Base-by-base conservation (phyloP, 2,329 filamentous ascomycete species). In the Myriosclerotinia curreyana region DNA sequence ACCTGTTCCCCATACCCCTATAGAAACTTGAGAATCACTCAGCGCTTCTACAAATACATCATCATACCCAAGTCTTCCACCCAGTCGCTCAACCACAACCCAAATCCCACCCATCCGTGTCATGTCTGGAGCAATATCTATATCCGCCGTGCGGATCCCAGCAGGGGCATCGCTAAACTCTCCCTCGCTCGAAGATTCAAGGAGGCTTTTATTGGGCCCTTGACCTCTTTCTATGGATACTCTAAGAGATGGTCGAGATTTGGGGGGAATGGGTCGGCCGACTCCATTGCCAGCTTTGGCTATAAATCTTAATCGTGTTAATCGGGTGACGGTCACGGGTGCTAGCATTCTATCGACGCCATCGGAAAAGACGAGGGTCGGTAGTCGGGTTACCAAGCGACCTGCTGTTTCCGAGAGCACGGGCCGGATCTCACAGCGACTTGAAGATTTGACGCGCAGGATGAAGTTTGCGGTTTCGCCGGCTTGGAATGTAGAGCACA, bases 401-500 rank as follows among this genome's bases (percentile, higher is more conserved):
- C 95, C 94, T 1, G 92, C 92, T 9, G 86, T 86, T 74, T 95
- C 90, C 7, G 86, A 79, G 0, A 87, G 83, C 4, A 97, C 81
- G 20, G 83, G 82, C 9, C 78, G 78, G 6, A 96, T 74, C 1
- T 75, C 71, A 46, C 87, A 82, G 0, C 82, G 79, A 2, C 78
- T 74, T 62, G 82, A 85, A 42, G 89, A 87, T 54, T 87, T 86
- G n/a, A 97, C 81, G 64, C 86, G 85, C 11, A 99, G 80, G 0
- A 82, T 85, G 72, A 96, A 98, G 56, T 82, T 81, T 4, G 89
- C 90, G 0, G 85, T 79, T 72, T 96, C 91, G 11, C 88, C 89
- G 0, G 88, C 83, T 67, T 96, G 92, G 74, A 96, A 98, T 0
- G 94, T 96, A 2, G 92, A 96, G 74, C 90, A 94, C 8, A 97